Evolutionary conservation across 306 rosid genomes (phyloP).

Genomic region (Parietaria judaica): DNA sequence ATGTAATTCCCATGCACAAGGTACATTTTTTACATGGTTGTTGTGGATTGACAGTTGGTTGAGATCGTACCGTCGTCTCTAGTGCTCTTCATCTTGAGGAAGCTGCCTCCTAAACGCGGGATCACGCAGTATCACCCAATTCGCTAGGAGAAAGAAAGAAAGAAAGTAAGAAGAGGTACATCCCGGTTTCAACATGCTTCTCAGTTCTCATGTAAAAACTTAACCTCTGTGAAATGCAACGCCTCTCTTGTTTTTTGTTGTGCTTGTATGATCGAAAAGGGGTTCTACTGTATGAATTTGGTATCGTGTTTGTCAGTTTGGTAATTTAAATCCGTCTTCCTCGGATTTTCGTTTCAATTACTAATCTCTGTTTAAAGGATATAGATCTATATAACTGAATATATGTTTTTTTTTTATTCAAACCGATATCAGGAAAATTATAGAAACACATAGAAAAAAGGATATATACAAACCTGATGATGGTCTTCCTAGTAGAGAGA

Average conservation of each 20-base stretch:
- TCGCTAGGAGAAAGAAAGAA: constrained; percentile 27
- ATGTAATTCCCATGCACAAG: neutral
- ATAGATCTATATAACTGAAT: no score
- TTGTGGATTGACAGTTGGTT: constrained; percentile 27
- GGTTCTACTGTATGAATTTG: constrained; percentile 5
- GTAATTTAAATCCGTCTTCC: neutral
- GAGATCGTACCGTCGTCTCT: constrained; percentile 52
- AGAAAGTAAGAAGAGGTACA: constrained; percentile 4
- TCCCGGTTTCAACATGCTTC: constrained; percentile 10
- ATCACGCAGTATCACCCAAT: constrained; percentile 58
- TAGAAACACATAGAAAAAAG: no score
- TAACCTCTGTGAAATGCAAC: constrained; percentile 4
- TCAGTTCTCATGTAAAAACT: constrained; percentile 2
- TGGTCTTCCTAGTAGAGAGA: no score
- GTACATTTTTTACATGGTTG: neutral
- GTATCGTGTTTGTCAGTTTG: neutral
- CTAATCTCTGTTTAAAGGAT: no score
- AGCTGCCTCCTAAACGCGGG: constrained; percentile 57
- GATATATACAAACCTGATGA: no score
- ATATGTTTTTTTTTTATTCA: no score
- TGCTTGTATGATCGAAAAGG: constrained; percentile 1
- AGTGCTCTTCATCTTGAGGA: constrained; percentile 52
- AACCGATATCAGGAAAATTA: no score
- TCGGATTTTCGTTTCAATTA: no score
- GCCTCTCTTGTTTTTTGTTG: constrained; percentile 8